Evolutionary conservation across 257 asterid genomes (phyloP).

Genomic region (Schizonepeta tenuifolia): DNA sequence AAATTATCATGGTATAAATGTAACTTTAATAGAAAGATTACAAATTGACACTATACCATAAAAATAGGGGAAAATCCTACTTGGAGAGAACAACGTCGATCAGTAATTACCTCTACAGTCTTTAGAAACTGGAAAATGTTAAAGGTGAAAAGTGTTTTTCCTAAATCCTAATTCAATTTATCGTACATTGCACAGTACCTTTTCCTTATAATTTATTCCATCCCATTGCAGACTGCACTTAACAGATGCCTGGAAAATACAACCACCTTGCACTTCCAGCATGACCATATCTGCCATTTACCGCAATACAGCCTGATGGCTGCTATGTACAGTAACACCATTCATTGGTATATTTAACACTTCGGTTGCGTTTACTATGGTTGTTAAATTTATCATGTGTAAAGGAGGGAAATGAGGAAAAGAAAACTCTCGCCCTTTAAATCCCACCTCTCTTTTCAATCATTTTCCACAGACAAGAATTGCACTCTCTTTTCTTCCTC

Average conservation of each 20-base stretch:
- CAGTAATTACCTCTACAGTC: neutral
- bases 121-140: neutral
- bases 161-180: neutral
- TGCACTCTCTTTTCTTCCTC: too few species aligned
- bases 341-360: neutral
- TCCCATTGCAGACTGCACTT: neutral
- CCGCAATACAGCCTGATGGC: neutral
- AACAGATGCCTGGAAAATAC: neutral
- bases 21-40: too few species aligned
- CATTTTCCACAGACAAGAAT: too few species aligned
- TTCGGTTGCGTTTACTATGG: too few species aligned
- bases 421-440: too few species aligned
- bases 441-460: too few species aligned
- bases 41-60: too few species aligned
- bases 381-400: too few species aligned
- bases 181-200: neutral
- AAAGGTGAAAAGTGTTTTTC: neutral
- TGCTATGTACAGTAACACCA: neutral
- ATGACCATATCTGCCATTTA: neutral
- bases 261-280: slow-evolving; percentile 7
- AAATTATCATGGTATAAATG: neutral
- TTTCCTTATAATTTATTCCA: neutral
- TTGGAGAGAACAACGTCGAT: neutral
- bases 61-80: too few species aligned
- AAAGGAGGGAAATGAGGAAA: too few species aligned